Percentiles rank a stretch among this genome's conserved stretches.
phyloP scores from a whole-genome alignment of 2,329 filamentous ascomycete genomes.

The Rachicladosporium sp. region DNA sequence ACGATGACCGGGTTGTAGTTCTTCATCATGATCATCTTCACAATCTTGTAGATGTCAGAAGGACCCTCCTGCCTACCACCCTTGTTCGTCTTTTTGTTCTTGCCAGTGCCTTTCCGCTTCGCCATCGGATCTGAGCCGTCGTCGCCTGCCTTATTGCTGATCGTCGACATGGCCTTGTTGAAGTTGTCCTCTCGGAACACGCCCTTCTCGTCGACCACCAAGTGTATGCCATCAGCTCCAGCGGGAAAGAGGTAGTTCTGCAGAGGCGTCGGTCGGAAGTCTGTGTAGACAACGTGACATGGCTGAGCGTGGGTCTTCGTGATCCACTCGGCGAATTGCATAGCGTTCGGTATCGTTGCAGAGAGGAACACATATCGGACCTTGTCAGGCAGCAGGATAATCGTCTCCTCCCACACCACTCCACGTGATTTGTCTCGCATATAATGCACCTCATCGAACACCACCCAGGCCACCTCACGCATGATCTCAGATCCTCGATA shows the following conservation, averaged over 20 bases:
- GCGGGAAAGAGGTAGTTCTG: constrained; percentile 97
- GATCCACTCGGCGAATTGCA: constrained; percentile 99
- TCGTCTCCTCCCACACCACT: constrained; percentile 98
- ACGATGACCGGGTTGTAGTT: constrained; percentile 97
- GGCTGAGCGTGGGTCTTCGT: constrained; percentile 95
- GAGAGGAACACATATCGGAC: constrained; percentile 97
- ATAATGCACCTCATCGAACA: constrained; percentile 98
- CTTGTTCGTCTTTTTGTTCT: constrained; percentile 85
- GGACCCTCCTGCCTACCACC: constrained; percentile 59
- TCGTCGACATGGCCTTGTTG: constrained; percentile 83
- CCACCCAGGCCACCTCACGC: constrained; percentile 96
- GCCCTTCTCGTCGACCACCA: constrained; percentile 94
- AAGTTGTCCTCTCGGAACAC: constrained; percentile 96
- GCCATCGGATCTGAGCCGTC: constrained; percentile 69
- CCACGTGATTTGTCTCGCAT: constrained; percentile 86
- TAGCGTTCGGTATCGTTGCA: constrained; percentile 94
- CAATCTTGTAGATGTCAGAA: constrained; percentile 90
- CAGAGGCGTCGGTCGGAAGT: constrained; percentile 90
- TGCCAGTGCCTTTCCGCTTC: constrained; percentile 74
- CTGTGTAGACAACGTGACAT: constrained; percentile 97
- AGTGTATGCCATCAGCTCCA: constrained; percentile 80
- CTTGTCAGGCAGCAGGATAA: constrained; percentile 94
- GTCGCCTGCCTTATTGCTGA: constrained; percentile 76
- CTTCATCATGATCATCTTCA: constrained; percentile 97
- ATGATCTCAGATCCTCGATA: constrained; percentile 98